Base-by-base conservation (phyloP, 208 protist genomes). In the Trypanosoma scelopori region DNA sequence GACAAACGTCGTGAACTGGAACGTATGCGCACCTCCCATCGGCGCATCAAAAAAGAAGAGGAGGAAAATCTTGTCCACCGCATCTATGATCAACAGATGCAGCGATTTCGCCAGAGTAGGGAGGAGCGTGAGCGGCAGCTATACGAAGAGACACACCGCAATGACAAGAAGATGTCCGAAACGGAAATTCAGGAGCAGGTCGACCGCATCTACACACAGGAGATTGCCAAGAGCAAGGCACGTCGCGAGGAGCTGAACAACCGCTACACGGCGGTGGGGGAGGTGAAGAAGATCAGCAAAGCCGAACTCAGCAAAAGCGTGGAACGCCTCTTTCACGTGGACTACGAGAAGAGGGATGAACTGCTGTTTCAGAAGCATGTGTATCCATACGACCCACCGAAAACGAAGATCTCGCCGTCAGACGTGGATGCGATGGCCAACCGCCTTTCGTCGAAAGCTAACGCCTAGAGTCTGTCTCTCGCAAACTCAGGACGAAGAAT, bases 301-400 rank as follows among this genome's bases (percentile, higher is more conserved):
- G 58, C 67, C 23, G 59, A 91, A 56, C 74, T 95, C 37, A 71
- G 85, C 55, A 82, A 76, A 53, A 85, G 76, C 27, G 83, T 87
- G 50, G 63, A 87, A 12, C 85, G 89, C 11, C 80, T 95, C 9
- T 92, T 71, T 42, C 74, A 83, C 51, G 79, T 91, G 7, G 85
- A 94, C 59, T 92, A 79, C 60, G 89, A 79, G 58, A 87, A 86
- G 71, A 68, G 78, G 3, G 89, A 94, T 49, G 81, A 92, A 72
- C 81, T 87, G 67, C 77, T 94, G 20, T 94, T 92, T 61, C 71
- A 92, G 57, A 94, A 94, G 79, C 77, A 91, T 58, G 85, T 94
- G 25, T 92, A 91, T 46, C 85, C 85, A n/a, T 78, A 89, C 65
- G 89, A 92, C 62, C 85, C 85, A 3, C 88, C 85, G 75, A 74